Percentiles rank a stretch among this genome's conserved stretches.
These are phyloP conservation scores for Quercus engelmannii DNA, from an alignment of 306 rosid genomes.

Conservation along the genomic window DNA sequence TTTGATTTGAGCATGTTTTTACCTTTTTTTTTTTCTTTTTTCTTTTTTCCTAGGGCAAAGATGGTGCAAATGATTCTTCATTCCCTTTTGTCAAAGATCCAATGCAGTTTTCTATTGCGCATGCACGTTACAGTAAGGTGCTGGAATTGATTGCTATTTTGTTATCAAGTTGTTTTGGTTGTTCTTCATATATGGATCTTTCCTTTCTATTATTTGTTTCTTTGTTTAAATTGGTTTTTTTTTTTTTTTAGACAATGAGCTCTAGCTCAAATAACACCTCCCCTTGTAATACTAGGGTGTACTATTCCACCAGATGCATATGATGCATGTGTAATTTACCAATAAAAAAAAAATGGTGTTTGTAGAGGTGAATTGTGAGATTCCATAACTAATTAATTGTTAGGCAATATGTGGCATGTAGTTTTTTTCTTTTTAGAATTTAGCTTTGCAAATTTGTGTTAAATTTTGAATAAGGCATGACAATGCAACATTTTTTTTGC, in stretches of 20 bases:
- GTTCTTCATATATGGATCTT: background rate
- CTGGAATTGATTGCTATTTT: conserved; percentile 13
- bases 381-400: too few relatives aligned
- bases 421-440: too few relatives aligned
- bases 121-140: conserved; percentile 97
- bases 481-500: too few relatives aligned
- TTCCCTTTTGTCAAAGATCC: conserved; percentile 86
- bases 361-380: too few relatives aligned
- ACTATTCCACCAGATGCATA: too few relatives aligned
- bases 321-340: too few relatives aligned
- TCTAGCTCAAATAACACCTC: too few relatives aligned
- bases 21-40: conserved; percentile 18
- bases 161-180: background rate
- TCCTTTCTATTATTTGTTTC: background rate
- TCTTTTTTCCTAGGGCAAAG: conserved; percentile 58
- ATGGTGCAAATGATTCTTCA: conserved; percentile 81
- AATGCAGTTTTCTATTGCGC: conserved; percentile 81
- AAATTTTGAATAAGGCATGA: too few relatives aligned
- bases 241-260: background rate
- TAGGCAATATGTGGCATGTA: too few relatives aligned
- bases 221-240: background rate
- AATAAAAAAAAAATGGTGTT: too few relatives aligned
- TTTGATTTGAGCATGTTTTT: conserved; percentile 13
- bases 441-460: too few relatives aligned
- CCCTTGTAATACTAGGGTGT: too few relatives aligned